A percentile compares a stretch with the other conserved stretches of the same genome.
Conservation (phyloP, 2,329 filamentous ascomycete species). For the Calonectria multiphialidica region DNA sequence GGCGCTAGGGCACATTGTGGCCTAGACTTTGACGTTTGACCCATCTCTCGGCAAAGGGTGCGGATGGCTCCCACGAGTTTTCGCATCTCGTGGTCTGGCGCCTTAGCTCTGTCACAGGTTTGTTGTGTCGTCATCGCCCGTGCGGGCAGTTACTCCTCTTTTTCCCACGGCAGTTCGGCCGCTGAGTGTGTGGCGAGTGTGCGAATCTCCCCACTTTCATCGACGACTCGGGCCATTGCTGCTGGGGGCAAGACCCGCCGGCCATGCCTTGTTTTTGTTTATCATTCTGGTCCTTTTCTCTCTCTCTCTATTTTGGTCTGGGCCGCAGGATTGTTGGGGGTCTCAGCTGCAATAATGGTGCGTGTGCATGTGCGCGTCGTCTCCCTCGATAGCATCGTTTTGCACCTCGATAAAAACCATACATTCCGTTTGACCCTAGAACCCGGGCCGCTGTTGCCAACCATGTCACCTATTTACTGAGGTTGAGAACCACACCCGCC, state of each 20-base stretch:
- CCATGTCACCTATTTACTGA: background rate
- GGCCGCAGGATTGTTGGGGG: background rate
- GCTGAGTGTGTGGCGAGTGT: background rate
- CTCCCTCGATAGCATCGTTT: background rate
- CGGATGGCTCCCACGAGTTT: background rate
- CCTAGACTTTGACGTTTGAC: background rate
- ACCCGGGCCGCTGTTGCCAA: background rate
- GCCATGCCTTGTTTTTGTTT: background rate
- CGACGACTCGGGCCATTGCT: background rate
- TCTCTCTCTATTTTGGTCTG: background rate
- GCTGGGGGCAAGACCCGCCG: background rate
- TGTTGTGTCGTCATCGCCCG: constrained; percentile 12
- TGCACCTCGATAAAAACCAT: background rate
- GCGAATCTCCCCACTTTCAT: background rate
- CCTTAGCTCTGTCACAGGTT: background rate
- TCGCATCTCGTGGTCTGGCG: background rate
- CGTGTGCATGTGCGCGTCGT: background rate
- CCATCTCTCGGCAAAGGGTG: background rate
- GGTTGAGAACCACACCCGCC: background rate
- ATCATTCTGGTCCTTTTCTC: background rate
- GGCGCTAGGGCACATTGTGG: background rate
- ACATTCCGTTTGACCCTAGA: background rate
- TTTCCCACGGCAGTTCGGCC: background rate
- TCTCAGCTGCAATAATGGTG: background rate
- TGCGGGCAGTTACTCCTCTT: background rate